A percentile compares a stretch with the other conserved stretches of the same genome.
These are phyloP conservation scores for Microdochium bolleyi DNA, from an alignment of 2,329 filamentous ascomycete genomes.

Conservation along the genomic window DNA sequence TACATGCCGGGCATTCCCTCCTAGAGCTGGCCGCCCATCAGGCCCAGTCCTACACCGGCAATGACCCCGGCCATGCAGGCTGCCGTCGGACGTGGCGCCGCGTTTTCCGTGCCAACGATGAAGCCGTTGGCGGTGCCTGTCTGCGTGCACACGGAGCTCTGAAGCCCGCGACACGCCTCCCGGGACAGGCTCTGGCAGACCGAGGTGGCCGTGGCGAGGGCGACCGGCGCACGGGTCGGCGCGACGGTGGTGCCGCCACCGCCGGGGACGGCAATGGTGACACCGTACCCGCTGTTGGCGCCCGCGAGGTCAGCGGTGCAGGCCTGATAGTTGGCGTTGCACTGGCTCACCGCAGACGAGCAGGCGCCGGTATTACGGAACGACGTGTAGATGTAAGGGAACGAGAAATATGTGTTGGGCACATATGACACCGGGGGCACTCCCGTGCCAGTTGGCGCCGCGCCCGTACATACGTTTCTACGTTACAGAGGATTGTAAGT, in stretches of 20 bases:
- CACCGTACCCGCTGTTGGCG: slow-evolving; percentile 32
- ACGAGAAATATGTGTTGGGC: slow-evolving; percentile 50
- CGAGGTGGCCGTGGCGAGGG: slow-evolving; percentile 36
- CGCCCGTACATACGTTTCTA: slow-evolving; percentile 49
- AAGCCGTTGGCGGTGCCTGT: slow-evolving; percentile 15
- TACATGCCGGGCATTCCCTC: neutral
- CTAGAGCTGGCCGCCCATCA: slow-evolving; percentile 10
- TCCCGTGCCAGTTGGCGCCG: slow-evolving; percentile 30
- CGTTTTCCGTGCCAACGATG: slow-evolving; percentile 16
- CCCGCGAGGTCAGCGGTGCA: slow-evolving; percentile 42
- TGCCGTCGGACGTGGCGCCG: slow-evolving; percentile 15
- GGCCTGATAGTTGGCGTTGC: slow-evolving; percentile 43
- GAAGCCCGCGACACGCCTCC: slow-evolving; percentile 38
- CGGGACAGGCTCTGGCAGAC: slow-evolving; percentile 49
- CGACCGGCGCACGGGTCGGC: slow-evolving; percentile 28
- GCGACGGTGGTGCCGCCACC: slow-evolving; percentile 44
- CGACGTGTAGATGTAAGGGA: slow-evolving; percentile 47
- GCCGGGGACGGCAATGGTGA: slow-evolving; percentile 48
- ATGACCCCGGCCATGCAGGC: slow-evolving; percentile 18
- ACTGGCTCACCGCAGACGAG: slow-evolving; percentile 40
- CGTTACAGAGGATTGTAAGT: neutral
- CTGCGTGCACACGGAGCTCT: slow-evolving; percentile 28
- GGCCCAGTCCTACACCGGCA: slow-evolving; percentile 21
- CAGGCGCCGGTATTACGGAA: slow-evolving; percentile 44
- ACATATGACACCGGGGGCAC: slow-evolving; percentile 40